Base-by-base conservation (phyloP, 805 yeast species). In the Yamadazyma takamatsuzukensis region DNA sequence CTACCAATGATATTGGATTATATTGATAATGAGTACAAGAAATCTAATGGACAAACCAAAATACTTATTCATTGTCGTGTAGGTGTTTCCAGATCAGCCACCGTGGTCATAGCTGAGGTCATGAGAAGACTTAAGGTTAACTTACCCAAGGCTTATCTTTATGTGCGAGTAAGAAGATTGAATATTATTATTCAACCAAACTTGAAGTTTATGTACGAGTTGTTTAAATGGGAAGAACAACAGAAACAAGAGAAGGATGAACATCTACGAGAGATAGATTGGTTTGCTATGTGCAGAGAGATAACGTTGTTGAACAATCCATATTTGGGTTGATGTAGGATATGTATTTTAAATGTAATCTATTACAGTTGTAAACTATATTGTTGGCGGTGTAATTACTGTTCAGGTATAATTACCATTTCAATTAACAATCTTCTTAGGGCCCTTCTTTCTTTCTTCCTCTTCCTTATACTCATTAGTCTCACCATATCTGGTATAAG, bases 161-260 rank as follows among this genome's bases (percentile, higher is more conserved):
- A 70, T 59, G 96, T 88, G n/a, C 69, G 97, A 25, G 96, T 87
- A 3, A 68, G 96, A 32, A 67, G 97, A 33, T 70, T 90, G 49
- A 90, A 90, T 55, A 89, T 90, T 37, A 86, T 90, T 19, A 90
- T 90, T 42, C 97, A 90, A 57, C 97, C 97, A 10, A 90, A 88
- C 54, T 64, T 90, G 53, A 75, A 90, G 53, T 80, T 90, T 52
- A 83, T 88, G 87, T 90, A 87, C 56, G 97, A 89, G 51, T 65
- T 90, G 40, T 76, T 86, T 55, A 81, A 57, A 42, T 64, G 71
- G 68, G 62, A 62, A 47, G 59, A 62, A 13, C 26, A 19, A 6
- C 37, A 36, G 15, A 30, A 33, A 6, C 33, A 30, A 18, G 25
- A 30, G 13, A 36, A 36, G 6, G 30, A 31, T n/a, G 29, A 32